Base-by-base conservation (phyloP, 331 rosid genomes). In the Prunus yedoensis region DNA sequence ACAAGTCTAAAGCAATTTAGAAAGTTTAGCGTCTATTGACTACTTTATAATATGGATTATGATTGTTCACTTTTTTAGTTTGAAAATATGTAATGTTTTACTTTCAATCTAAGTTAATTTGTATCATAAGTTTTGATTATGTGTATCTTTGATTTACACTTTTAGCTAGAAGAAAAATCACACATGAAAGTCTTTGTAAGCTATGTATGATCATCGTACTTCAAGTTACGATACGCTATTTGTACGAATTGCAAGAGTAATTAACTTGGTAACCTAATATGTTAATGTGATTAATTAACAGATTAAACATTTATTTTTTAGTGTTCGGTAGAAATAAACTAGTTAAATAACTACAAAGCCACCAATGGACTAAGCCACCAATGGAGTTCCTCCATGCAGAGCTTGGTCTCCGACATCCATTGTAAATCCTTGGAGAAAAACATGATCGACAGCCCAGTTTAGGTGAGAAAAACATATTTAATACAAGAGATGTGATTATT, bases 1-100 rank as follows among this genome's bases (percentile, higher is more conserved):
- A 70, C 95, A 91, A 86, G 96, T 87, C 8, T 89, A 76, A 91
- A 56, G 28, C 17, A 54, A 3, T 45, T 56, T 3, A 46, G 18
- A 4, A 20, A n/a, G 53, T 30, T 60, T 28, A n/a, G n/a, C 27
- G n/a, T 6, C 8, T 14, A 27, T 6, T 8, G 49, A 63, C 68
- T 32, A 16, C 46, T 28, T 27, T 27, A 41, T 60, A 14, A 13
- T 60, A 1, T 60, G 41, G n/a, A 60, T 27, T 2, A 60, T 14
- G n/a, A 14, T 10, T 0, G 3, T 8, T 20, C 14, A 35, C 61
- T 18, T 23, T 20, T 56, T 20, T 56, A 3, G n/a, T 20, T 47
- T 47, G 52, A 47, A 17, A 11, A 47, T 56, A 56, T 8, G 61
- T 10, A 56, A 56, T n/a, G 8, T 53, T 53, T 53, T n/a, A n/a